These are phyloP conservation scores for Gynochthodes officinalis DNA, from an alignment of 257 asterid species.

Conservation along the genomic window DNA sequence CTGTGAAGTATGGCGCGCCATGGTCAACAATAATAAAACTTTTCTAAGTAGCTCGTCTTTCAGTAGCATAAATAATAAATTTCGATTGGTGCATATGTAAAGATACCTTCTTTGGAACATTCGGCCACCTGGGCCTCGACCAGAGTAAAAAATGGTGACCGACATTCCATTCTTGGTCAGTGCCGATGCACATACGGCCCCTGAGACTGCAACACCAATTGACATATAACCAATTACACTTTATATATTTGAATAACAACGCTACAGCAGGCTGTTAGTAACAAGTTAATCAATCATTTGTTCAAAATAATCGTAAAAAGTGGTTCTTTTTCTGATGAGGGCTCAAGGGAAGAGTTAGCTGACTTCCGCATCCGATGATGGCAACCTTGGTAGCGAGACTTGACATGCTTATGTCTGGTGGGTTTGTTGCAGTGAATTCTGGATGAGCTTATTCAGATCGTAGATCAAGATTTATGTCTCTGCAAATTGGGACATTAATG, in stretches of 20 bases:
- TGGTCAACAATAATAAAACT: slow-evolving; percentile 71
- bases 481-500: neutral
- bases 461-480: neutral
- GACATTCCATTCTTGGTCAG: slow-evolving; percentile 73
- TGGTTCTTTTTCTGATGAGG: neutral
- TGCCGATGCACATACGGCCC: slow-evolving; percentile 82
- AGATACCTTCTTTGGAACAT: slow-evolving; percentile 82
- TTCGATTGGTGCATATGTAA: too few relatives aligned
- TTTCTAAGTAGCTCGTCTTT: neutral
- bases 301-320: too few relatives aligned
- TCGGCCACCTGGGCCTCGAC: slow-evolving; percentile 94
- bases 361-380: slow-evolving; percentile 87
- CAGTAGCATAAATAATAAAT: neutral
- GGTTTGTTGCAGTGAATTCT: neutral
- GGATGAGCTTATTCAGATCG: neutral
- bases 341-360: slow-evolving; percentile 24
- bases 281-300: neutral
- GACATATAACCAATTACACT: too few relatives aligned
- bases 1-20: slow-evolving; percentile 79
- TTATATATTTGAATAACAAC: too few relatives aligned
- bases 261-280: too few relatives aligned
- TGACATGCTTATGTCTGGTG: slow-evolving; percentile 43
- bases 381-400: slow-evolving; percentile 64
- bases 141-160: slow-evolving; percentile 79
- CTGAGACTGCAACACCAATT: slow-evolving; percentile 56